These are phyloP conservation scores for Candida oleophila DNA, from an alignment of 805 yeast species.

Conservation along the genomic window DNA sequence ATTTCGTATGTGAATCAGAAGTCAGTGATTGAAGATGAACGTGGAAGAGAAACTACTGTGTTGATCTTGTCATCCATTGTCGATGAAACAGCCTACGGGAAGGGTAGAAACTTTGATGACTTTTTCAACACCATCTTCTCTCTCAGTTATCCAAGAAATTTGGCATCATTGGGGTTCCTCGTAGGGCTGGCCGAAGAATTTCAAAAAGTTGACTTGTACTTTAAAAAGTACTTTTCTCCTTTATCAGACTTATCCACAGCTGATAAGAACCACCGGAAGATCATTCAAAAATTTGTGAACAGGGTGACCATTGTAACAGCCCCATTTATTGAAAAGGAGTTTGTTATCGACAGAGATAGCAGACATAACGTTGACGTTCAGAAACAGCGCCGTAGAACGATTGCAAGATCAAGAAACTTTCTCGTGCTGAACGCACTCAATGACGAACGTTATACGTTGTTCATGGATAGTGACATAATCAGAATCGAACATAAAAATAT, in stretches of 20 bases:
- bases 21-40: neutral
- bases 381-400: constrained; percentile 31
- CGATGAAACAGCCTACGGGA: constrained; percentile 34
- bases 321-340: constrained; percentile 30
- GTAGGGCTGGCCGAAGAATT: constrained; percentile 30
- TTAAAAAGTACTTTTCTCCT: constrained; percentile 13
- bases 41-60: constrained; percentile 7
- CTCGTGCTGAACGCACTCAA: constrained; percentile 24
- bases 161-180: constrained; percentile 28
- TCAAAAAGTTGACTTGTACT: constrained; percentile 14
- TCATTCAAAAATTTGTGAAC: constrained; percentile 5
- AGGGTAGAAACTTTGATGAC: constrained; percentile 27
- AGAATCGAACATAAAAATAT: constrained; percentile 22
- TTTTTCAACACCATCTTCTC: constrained; percentile 27
- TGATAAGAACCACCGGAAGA: neutral
- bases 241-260: constrained; percentile 9
- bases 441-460: constrained; percentile 32
- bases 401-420: constrained; percentile 39
- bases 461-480: constrained; percentile 37
- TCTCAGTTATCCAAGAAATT: constrained; percentile 23
- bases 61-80: constrained; percentile 27
- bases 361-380: constrained; percentile 31
- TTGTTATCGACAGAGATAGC: constrained; percentile 14
- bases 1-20: neutral
- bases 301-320: constrained; percentile 30